These are phyloP conservation scores for Hyaloperonospora brassicae DNA, from an alignment of 352 stramenopile species.

Conservation along the genomic window DNA sequence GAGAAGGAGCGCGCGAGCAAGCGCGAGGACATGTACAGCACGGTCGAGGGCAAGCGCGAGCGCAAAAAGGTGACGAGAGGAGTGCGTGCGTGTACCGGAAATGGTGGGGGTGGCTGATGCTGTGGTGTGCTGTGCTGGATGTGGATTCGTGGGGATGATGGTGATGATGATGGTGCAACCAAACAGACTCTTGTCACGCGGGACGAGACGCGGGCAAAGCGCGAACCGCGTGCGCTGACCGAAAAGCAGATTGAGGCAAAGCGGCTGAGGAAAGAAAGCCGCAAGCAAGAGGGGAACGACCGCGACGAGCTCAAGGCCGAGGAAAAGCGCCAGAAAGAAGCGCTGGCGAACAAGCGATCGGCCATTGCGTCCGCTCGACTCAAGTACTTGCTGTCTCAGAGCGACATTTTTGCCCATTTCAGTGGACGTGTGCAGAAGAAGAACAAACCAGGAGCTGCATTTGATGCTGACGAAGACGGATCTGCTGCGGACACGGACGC, in stretches of 20 bases:
- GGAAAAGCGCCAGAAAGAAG: slow-evolving; percentile 71
- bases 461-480: slow-evolving; percentile 49
- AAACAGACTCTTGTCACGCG: slow-evolving; percentile 22
- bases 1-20: slow-evolving; percentile 66
- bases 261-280: slow-evolving; percentile 55
- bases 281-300: slow-evolving; percentile 63
- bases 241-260: slow-evolving; percentile 70
- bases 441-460: slow-evolving; percentile 12
- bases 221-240: slow-evolving; percentile 43
- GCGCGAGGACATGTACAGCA: slow-evolving; percentile 57
- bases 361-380: slow-evolving; percentile 79
- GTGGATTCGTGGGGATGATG: no score
- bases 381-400: slow-evolving; percentile 93
- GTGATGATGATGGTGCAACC: slow-evolving; percentile 6
- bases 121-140: no score
- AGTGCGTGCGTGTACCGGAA: no score
- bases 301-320: slow-evolving; percentile 68
- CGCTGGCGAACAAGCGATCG: slow-evolving; percentile 67
- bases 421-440: slow-evolving; percentile 82
- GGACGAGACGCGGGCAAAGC: slow-evolving; percentile 38
- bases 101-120: no score
- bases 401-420: slow-evolving; percentile 97
- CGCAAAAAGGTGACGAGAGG: slow-evolving; percentile 71
- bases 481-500: slow-evolving; percentile 46
- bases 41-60: slow-evolving; percentile 75